Base-by-base conservation (phyloP, 176 grass and related monocot species). In the Eremochloa ophiuroides region DNA sequence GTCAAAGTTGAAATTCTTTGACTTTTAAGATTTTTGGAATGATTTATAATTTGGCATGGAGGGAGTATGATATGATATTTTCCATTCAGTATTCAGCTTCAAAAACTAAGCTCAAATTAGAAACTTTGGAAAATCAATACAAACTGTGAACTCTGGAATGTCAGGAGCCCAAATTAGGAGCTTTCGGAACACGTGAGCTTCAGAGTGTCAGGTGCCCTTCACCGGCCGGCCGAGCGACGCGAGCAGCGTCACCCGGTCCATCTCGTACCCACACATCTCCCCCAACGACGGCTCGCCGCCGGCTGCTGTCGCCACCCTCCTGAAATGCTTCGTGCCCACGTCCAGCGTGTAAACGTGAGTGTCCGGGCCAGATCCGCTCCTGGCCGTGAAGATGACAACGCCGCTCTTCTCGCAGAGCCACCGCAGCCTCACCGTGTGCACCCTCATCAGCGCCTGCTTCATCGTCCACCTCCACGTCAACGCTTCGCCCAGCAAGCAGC, bases 321-420 rank as follows among this genome's bases (percentile, higher is more conserved):
- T n/a, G 14, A 78, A 23, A 13, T 69, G 12, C 27, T 26, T 31
- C 25, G 62, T 76, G 35, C 43, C 51, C 25, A 84, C 35, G 62
- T 76, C 62, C 47, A 84, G 4, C 1, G 47, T 29, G 72, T 84
- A 76, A 2, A 76, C 62, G 16, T 83, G 60, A 0, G 23, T 53
- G 33, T 1, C 20, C 11, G 4, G 23, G 8, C 0, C 72, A 4
- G 0, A 5, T 10, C 0, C 0, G 3, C 11, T 46, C 48, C 8
- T 33, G 13, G 73, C 82, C 63, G 73, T 84, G 63, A 84, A 84
- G 1, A 84, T 30, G 18, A 76, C 48, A 1, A 84, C 13, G 9
- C 82, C 73, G 48, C 73, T 77, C 73, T 25, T 69, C 62, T 84
- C 63, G 62, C 73, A 76, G 27, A 77, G 23, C 82, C 82, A 84